A percentile compares a stretch with the other conserved stretches of the same genome.
Conservation (phyloP, 2,329 filamentous ascomycete species). For the Neopestalotiopsis clavispora region DNA sequence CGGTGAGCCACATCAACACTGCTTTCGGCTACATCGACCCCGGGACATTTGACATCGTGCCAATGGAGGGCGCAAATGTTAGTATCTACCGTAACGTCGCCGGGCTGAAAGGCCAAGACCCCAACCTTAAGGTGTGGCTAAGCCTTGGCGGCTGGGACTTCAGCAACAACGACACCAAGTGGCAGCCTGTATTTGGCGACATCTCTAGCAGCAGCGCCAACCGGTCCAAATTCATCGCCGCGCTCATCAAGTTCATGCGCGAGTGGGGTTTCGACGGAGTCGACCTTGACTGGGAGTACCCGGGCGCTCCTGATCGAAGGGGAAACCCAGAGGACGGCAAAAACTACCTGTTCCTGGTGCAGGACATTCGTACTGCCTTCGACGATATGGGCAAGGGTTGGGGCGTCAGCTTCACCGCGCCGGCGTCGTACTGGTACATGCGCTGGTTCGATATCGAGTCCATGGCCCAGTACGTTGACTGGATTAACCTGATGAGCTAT, state of each 20-base stretch:
- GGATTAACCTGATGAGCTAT: conserved; percentile 40
- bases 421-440: conserved; percentile 29
- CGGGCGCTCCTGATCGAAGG: conserved; percentile 23
- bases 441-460: conserved; percentile 32
- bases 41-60: too few relatives aligned
- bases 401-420: conserved; percentile 22
- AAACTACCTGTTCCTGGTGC: conserved; percentile 32
- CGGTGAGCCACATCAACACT: too few relatives aligned
- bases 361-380: conserved; percentile 20
- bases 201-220: conserved; percentile 18
- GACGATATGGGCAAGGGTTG: conserved; percentile 11
- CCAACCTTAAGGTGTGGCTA: conserved; percentile 1
- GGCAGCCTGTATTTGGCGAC: conserved; percentile 23
- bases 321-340: conserved; percentile 25
- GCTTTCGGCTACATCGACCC: too few relatives aligned
- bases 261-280: conserved; percentile 22
- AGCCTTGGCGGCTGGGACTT: conserved; percentile 14
- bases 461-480: conserved; percentile 10
- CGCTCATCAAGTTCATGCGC: conserved; percentile 25
- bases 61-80: too few relatives aligned
- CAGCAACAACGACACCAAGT: conserved; percentile 15
- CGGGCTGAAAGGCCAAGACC: too few relatives aligned
- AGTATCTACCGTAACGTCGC: too few relatives aligned
- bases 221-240: conserved; percentile 20
- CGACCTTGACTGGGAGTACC: not conserved